Base-by-base conservation (phyloP, 257 asterid species). In the Lantana camara region DNA sequence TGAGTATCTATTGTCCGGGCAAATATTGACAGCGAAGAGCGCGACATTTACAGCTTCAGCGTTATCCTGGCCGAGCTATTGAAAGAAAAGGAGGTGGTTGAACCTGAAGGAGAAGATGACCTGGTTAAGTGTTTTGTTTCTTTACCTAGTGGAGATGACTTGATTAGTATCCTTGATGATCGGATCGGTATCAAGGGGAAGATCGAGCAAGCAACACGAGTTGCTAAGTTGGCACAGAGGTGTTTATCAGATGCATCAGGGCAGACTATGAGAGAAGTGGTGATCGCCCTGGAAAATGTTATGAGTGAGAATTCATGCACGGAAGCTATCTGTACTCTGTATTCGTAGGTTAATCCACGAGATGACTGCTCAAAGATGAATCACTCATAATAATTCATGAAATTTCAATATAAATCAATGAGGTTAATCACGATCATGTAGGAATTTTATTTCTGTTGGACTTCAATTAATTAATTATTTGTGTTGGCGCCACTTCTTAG, bases 41-140 rank as follows among this genome's bases (percentile, higher is more conserved):
- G n/a, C 5, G 86, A 81, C 17, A 83, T 81, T 6, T 77, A 81
- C 40, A 75, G 86, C 8, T 81, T 81, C 1, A 79, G 86, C 11
- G 83, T 81, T 0, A 77, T 81, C 1, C 77, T 81, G 47, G 79
- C 81, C 0, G 81, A 81, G 23, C 79, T 81, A 1, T 2, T 81
- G 24, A 77, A 83, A 0, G 75, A 79, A 1, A 57, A 57, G n/a
- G 72, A 66, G 17, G 73, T 75, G 1, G 41, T 77, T 0, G 51
- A 51, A 0, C 34, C 4, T 14, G 72, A 69, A 58, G 57, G 67
- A 37, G 16, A 32, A 55, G 45, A 1, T 69, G 50, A 14, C 58
- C 64, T 81, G 19, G 79, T 77, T 1, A 52, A 55, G 7, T 72
- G 17, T 30, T 23, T 68, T 75, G 12, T 17, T 27, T 27, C 70